Evolutionary conservation across 805 yeast genomes (phyloP), one percentile per base, ranked within the genome.

Genomic region (Candida gorgasii): DNA sequence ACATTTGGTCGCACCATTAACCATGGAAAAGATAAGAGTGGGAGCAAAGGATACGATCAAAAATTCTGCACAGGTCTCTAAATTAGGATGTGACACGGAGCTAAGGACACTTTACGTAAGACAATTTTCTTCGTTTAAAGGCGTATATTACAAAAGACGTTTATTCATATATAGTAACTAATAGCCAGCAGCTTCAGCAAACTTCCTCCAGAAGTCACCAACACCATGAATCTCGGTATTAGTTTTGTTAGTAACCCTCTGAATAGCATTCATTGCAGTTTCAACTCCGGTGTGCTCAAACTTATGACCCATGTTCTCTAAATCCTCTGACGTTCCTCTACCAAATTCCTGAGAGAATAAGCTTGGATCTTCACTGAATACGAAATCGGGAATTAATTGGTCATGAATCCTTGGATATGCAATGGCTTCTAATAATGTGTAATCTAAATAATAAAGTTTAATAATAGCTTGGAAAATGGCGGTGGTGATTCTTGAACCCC

Each of bases 401-500:
- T 92, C 97, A 59, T 92, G 98, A 8, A 88, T 36, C 40, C 99
- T 67, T 1, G 97, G 97, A 53, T 67, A 83, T 0, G 95, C 79
- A 16, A 90, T 74, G 0, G 89, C 73, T 42, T 86, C 83, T 16
- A 88, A 65, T 3, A 89, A 57, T 1, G 82, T 72, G 65, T 79
- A 58, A 1, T 74, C 62, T 54, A 80, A 78, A 57, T 78, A 79
- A 48, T 82, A 80, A 2, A 70, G 65, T 40, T 97, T 67, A 1
- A 86, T 73, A 13, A 92, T 75, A 0, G 92, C 89, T 59, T 89
- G 93, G 43, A 92, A 75, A 3, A 92, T 80, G 1, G 95, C 79
- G 0, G 96, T 87, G 11, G 86, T 73, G 39, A 92, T 92, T 42
- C 93, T 70, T 5, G 93, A 84, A 0, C 98, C 98, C 8, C 99